Conservation (phyloP, 108 stramenopile genomes). For the Skeletonema potamos region DNA sequence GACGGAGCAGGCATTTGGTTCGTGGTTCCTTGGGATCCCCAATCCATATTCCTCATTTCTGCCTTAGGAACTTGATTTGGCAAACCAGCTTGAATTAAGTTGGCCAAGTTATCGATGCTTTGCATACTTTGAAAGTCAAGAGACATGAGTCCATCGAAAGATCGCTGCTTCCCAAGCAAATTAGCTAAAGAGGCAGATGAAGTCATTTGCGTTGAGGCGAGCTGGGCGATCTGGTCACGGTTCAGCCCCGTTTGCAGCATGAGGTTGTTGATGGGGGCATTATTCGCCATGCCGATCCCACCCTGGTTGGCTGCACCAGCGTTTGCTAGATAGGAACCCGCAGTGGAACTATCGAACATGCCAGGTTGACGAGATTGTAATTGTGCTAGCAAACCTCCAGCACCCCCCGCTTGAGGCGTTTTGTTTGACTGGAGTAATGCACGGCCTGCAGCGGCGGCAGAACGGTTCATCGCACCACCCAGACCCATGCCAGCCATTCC, state of each 20-base stretch:
- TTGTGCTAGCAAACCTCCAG: constrained; percentile 31
- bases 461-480: constrained; percentile 37
- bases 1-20: constrained; percentile 31
- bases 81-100: constrained; percentile 59
- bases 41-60: constrained; percentile 76
- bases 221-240: constrained; percentile 65
- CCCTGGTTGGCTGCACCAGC: constrained; percentile 4
- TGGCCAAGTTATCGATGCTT: constrained; percentile 88
- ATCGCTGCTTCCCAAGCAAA: constrained; percentile 71
- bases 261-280: constrained; percentile 54
- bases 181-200: constrained; percentile 66
- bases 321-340: constrained; percentile 1
- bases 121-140: constrained; percentile 84
- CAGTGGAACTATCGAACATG: constrained; percentile 22
- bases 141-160: constrained; percentile 82
- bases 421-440: constrained; percentile 53
- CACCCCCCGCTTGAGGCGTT: constrained; percentile 2
- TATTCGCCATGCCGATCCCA: constrained; percentile 9
- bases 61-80: constrained; percentile 49
- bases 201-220: constrained; percentile 56
- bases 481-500: constrained; percentile 2
- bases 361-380: constrained; percentile 18
- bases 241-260: constrained; percentile 73
- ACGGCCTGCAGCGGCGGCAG: constrained; percentile 75
- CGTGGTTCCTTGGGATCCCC: constrained; percentile 12